These are phyloP conservation scores for Lasiosphaeriaceae sp. DNA, from an alignment of 495 filamentous ascomycete genomes.

Conservation along the genomic window DNA sequence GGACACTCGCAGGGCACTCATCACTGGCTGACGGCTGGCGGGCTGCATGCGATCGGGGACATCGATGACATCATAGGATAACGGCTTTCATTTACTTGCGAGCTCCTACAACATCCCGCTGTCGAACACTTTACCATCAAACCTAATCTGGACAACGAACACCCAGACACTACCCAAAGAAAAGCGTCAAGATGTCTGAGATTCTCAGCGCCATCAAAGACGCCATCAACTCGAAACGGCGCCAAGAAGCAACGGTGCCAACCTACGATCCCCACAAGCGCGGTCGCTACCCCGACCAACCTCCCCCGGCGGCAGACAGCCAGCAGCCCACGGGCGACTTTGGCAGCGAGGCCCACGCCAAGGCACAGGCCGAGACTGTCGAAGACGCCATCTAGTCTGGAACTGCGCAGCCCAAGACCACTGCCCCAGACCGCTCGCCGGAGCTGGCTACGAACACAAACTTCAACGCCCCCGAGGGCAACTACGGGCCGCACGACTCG, in stretches of 20 bases:
- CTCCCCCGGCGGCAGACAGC: neutral
- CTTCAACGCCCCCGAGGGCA: constrained; percentile 28
- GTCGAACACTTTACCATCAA: neutral
- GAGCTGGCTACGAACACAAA: constrained; percentile 15
- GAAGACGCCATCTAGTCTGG: neutral
- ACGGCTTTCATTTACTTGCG: too few species aligned
- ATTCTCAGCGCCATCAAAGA: constrained; percentile 26
- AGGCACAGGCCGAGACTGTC: constrained; percentile 1
- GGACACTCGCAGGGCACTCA: too few species aligned
- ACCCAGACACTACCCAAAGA: neutral
- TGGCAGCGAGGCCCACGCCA: constrained; percentile 3
- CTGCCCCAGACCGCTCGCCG: neutral
- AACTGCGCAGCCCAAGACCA: neutral
- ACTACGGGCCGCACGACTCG: constrained; percentile 40
- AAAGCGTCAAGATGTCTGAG: constrained; percentile 21
- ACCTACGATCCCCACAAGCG: constrained; percentile 21
- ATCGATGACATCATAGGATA: too few species aligned
- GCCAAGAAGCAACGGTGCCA: constrained; percentile 20
- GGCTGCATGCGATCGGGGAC: too few species aligned
- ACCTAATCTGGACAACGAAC: neutral
- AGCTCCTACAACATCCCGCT: too few species aligned
- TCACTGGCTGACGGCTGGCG: too few species aligned
- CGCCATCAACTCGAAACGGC: constrained; percentile 20
- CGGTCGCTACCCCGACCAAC: constrained; percentile 20
- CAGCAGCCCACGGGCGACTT: neutral